Conservation (phyloP, 2,329 filamentous ascomycete species). For the Pseudogymnoascus sp. region DNA sequence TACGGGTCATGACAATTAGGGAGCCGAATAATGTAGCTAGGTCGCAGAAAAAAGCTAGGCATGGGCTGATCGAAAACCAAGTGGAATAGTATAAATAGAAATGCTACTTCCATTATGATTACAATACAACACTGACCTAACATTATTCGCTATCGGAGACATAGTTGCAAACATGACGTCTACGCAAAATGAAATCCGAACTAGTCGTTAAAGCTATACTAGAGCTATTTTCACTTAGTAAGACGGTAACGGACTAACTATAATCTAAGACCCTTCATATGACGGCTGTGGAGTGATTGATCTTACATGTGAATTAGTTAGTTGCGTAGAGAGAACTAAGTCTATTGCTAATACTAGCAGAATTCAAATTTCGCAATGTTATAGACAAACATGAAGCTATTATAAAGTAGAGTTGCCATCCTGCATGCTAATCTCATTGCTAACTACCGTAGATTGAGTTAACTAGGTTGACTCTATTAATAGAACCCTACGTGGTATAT, state of each 20-base stretch:
- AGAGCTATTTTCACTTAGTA: too few species aligned
- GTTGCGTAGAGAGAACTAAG: not conserved
- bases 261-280: not conserved
- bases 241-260: not conserved
- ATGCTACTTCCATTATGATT: not conserved
- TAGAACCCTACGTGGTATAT: not conserved
- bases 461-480: not conserved
- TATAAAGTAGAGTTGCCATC: too few species aligned
- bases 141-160: not conserved
- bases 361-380: not conserved
- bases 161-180: not conserved
- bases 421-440: too few species aligned
- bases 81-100: not conserved
- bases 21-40: not conserved
- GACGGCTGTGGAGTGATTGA: not conserved
- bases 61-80: not conserved
- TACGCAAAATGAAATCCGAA: not conserved
- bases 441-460: not conserved
- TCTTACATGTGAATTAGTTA: not conserved
- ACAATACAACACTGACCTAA: not conserved
- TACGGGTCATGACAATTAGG: not conserved
- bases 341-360: not conserved
- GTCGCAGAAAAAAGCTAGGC: not conserved
- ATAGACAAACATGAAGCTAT: too few species aligned
- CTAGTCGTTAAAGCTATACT: not conserved